A percentile compares a stretch with the other conserved stretches of the same genome.
Evolutionary conservation across 352 stramenopile genomes (phyloP).

Genomic region (Phytophthora citrophthora): DNA sequence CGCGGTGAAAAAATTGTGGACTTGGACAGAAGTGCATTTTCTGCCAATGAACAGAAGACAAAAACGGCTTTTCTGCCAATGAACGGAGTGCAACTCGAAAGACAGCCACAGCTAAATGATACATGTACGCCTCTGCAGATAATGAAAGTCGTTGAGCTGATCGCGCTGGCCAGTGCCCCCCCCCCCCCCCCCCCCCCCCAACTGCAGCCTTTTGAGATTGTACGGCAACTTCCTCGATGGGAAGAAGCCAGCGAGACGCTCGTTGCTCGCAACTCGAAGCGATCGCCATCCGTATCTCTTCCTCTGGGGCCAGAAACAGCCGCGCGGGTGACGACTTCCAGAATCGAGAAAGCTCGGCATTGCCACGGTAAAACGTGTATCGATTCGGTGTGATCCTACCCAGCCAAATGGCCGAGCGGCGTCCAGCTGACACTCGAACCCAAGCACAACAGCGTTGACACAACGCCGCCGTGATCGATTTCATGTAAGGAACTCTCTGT

Average conservation of each 20-base stretch:
- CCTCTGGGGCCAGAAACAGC: conserved; percentile 22
- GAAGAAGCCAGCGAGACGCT: conserved; percentile 23
- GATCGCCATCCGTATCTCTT: conserved; percentile 32
- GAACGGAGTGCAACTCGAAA: neutral
- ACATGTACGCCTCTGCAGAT: too few species aligned
- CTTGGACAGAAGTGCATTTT: conserved; percentile 7
- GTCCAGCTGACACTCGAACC: conserved; percentile 12
- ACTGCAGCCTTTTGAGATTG: neutral
- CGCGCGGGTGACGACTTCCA: conserved; percentile 3
- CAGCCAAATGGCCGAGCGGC: conserved; percentile 17
- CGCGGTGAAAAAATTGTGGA: conserved; percentile 30
- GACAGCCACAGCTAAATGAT: too few species aligned
- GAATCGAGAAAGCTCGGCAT: neutral
- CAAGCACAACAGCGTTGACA: neutral
- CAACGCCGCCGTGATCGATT: neutral
- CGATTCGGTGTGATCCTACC: conserved; percentile 19
- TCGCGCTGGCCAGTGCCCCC: neutral
- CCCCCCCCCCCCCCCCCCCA: too few species aligned
- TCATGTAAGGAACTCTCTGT: too few species aligned
- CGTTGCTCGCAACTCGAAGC: neutral
- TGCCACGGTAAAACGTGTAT: neutral
- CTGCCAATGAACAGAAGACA: conserved; percentile 7
- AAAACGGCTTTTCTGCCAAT: conserved; percentile 19
- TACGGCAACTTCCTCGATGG: conserved; percentile 4
- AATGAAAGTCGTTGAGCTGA: neutral